These are phyloP conservation scores for Lotus japonicus DNA, from an alignment of 306 rosid species.

Conservation along the genomic window DNA sequence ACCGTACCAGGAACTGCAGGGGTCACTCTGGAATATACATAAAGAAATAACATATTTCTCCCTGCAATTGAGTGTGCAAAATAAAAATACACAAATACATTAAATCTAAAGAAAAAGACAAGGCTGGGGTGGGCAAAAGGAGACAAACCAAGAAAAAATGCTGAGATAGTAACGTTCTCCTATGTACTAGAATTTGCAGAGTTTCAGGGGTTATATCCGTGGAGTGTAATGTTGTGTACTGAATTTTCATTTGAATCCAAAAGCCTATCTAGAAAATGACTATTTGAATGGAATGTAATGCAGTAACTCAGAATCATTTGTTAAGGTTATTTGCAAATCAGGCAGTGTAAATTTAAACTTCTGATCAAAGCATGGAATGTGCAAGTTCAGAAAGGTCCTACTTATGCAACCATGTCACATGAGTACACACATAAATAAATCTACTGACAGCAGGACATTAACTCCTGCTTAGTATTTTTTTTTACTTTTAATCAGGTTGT, in stretches of 20 bases:
- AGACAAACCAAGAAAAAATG: slow-evolving; percentile 1
- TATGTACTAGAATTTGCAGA: background rate
- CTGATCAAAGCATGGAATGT: background rate
- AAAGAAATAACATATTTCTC: slow-evolving; percentile 1
- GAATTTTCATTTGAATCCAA: background rate
- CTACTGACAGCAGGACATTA: too few relatives aligned
- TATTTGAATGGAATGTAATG: background rate
- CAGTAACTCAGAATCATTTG: background rate
- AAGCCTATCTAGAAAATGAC: background rate
- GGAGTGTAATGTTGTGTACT: background rate
- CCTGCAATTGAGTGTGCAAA: background rate
- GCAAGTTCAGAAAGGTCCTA: background rate
- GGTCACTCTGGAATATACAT: slow-evolving; percentile 19
- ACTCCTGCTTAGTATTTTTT: too few relatives aligned
- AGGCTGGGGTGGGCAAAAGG: background rate
- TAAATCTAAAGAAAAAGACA: background rate
- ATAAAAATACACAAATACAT: background rate
- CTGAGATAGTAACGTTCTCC: background rate
- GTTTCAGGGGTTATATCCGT: background rate
- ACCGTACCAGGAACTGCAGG: slow-evolving; percentile 6
- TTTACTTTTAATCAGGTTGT: background rate
- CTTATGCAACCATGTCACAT: background rate
- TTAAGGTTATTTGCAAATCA: background rate
- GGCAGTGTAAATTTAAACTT: background rate
- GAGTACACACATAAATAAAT: too few relatives aligned